phyloP scores from a whole-genome alignment of 1,284 basidiomycete genomes.

The Pyrrhoderma lamaoense region DNA sequence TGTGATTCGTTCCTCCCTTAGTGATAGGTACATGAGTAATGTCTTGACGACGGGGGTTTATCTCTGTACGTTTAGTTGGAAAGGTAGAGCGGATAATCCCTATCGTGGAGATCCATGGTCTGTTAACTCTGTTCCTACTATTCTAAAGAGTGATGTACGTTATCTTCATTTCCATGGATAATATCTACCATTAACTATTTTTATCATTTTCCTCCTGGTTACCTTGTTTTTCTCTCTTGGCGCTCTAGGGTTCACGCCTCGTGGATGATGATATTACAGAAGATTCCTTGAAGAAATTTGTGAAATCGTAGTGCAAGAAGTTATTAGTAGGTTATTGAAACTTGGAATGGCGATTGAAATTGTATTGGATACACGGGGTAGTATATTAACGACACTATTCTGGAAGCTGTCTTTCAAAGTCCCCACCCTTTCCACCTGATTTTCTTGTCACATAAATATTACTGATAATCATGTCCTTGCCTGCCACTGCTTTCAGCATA shows the following conservation, averaged over 20 bases:
- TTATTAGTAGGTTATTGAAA: not conserved
- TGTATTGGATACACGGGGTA: not conserved
- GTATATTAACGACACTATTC: not conserved
- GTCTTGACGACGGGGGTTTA: not conserved
- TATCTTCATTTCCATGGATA: too few relatives aligned
- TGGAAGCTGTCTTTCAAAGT: constrained; percentile 34
- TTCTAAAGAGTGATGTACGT: constrained; percentile 65
- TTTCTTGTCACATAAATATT: constrained; percentile 64
- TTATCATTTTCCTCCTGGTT: not conserved
- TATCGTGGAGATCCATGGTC: constrained; percentile 64
- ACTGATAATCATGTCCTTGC: constrained; percentile 72
- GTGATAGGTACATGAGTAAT: not conserved
- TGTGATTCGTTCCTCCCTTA: constrained; percentile 27
- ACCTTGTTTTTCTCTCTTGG: constrained; percentile 1
- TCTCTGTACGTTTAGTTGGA: constrained; percentile 48
- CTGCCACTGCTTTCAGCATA: constrained; percentile 86
- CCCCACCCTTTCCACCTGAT: constrained; percentile 68
- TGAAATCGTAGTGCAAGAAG: constrained; percentile 10
- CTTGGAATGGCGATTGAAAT: not conserved
- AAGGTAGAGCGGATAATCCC: constrained; percentile 42
- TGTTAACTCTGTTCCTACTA: constrained; percentile 62
- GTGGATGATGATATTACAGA: constrained; percentile 46
- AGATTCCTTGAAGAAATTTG: constrained; percentile 1
- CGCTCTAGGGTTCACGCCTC: constrained; percentile 43
- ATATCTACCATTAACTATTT: not conserved